Evolutionary conservation across 1,284 basidiomycete species (phyloP).

Genomic region (Ganoderma meredithae): DNA sequence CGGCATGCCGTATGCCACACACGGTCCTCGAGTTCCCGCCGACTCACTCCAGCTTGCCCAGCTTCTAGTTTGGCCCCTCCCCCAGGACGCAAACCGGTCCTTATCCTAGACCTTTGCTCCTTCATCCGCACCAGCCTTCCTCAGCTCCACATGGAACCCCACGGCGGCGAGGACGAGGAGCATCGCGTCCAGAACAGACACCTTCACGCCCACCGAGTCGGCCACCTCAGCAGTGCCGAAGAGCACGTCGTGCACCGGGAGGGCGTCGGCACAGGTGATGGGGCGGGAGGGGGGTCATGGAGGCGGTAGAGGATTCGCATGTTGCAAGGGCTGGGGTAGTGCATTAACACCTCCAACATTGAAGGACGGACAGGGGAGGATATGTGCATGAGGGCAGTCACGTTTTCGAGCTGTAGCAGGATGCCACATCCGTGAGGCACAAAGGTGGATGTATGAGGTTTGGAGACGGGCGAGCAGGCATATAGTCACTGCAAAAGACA

Average conservation of each 20-base stretch:
- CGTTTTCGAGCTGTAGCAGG: slow-evolving; percentile 11
- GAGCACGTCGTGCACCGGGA: slow-evolving; percentile 7
- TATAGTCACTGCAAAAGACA: neutral
- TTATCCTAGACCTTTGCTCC: neutral
- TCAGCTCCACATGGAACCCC: slow-evolving; percentile 3
- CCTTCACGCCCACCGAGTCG: slow-evolving; percentile 3
- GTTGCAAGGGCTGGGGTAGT: slow-evolving; percentile 11
- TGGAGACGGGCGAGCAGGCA: neutral
- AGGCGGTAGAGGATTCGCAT: neutral
- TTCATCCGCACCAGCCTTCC: neutral
- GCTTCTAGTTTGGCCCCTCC: neutral
- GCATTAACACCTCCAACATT: slow-evolving; percentile 23
- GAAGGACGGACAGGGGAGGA: slow-evolving; percentile 22
- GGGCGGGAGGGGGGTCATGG: neutral
- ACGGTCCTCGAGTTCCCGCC: neutral
- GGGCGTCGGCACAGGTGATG: neutral
- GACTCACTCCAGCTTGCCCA: slow-evolving; percentile 3
- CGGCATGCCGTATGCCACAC: neutral
- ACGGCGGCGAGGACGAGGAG: slow-evolving; percentile 7
- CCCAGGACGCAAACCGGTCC: neutral
- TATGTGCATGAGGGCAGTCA: slow-evolving; percentile 18
- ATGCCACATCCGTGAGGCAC: no score
- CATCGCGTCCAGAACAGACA: slow-evolving; percentile 3
- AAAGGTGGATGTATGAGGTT: neutral
- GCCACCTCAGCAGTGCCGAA: slow-evolving; percentile 1